These are phyloP conservation scores for Zygotorulaspora chibaensis DNA, from an alignment of 805 yeast genomes.

Conservation along the genomic window DNA sequence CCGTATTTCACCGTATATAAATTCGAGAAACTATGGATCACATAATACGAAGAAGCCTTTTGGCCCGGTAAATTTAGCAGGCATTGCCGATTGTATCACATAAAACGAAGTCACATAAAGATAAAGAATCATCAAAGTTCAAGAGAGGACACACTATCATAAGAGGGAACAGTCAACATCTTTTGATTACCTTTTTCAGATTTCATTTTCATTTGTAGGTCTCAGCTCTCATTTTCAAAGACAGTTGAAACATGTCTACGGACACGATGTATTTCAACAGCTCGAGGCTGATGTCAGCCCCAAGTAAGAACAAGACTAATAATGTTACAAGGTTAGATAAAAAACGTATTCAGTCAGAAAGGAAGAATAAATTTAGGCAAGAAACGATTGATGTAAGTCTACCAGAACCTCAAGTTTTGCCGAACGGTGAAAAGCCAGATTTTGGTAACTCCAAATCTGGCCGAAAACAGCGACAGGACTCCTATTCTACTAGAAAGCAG, in stretches of 20 bases:
- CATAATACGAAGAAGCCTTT: no score
- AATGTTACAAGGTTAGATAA: constrained; percentile 13
- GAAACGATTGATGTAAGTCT: constrained; percentile 12
- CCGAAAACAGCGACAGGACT: constrained; percentile 5
- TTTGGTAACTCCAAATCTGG: constrained; percentile 25
- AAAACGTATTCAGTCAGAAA: constrained; percentile 13
- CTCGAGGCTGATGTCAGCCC: constrained; percentile 27
- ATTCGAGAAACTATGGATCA: no score
- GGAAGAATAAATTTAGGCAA: constrained; percentile 15
- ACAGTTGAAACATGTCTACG: constrained; percentile 24
- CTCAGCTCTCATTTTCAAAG: not conserved
- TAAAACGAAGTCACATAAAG: no score
- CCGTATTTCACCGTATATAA: no score
- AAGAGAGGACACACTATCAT: no score
- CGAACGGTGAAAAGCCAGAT: constrained; percentile 34
- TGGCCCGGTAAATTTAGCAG: no score
- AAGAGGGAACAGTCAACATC: not conserved
- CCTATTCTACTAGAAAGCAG: constrained; percentile 1
- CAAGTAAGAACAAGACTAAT: constrained; percentile 23
- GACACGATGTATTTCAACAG: constrained; percentile 35
- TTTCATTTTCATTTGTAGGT: not conserved
- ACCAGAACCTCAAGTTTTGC: constrained; percentile 29
- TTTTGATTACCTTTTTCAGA: no score
- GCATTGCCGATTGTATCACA: no score
- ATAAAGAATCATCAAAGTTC: no score